These are phyloP conservation scores for Soucietia sequanensis DNA, from an alignment of 805 yeast genomes.

Conservation along the genomic window DNA sequence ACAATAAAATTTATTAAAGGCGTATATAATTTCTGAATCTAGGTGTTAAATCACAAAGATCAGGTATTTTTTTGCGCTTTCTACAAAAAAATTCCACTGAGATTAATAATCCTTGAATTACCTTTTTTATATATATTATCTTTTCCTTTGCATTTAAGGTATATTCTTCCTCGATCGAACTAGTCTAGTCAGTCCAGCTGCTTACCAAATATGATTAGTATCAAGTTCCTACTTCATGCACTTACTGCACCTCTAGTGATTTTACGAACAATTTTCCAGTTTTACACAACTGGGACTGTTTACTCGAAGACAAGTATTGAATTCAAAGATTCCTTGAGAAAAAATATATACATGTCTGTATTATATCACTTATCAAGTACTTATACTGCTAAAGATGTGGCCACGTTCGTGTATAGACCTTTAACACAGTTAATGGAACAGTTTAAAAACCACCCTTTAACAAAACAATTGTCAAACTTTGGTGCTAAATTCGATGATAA, in stretches of 20 bases:
- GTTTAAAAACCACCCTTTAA: conserved; percentile 10
- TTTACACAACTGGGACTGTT: conserved; percentile 32
- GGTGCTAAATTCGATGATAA: conserved; percentile 4
- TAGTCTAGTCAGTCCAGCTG: too few species aligned
- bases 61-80: too few species aligned
- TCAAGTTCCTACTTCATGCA: conserved; percentile 6
- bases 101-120: too few species aligned
- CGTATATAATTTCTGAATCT: too few species aligned
- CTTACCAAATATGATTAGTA: background rate
- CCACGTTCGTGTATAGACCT: conserved; percentile 19
- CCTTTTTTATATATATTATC: too few species aligned
- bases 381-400: conserved; percentile 20
- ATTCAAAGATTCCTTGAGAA: conserved; percentile 25
- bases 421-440: conserved; percentile 14
- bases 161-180: too few species aligned
- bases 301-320: conserved; percentile 26
- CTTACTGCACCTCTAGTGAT: conserved; percentile 22
- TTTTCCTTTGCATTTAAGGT: too few species aligned
- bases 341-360: conserved; percentile 26
- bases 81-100: too few species aligned
- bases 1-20: too few species aligned
- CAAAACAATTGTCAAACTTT: background rate
- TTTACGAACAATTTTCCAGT: conserved; percentile 18
- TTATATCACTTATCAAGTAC: conserved; percentile 25
- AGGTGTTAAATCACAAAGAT: too few species aligned